Evolutionary conservation across 2,329 filamentous ascomycete species (phyloP).

Genomic region (Neopestalotiopsis rosae): DNA sequence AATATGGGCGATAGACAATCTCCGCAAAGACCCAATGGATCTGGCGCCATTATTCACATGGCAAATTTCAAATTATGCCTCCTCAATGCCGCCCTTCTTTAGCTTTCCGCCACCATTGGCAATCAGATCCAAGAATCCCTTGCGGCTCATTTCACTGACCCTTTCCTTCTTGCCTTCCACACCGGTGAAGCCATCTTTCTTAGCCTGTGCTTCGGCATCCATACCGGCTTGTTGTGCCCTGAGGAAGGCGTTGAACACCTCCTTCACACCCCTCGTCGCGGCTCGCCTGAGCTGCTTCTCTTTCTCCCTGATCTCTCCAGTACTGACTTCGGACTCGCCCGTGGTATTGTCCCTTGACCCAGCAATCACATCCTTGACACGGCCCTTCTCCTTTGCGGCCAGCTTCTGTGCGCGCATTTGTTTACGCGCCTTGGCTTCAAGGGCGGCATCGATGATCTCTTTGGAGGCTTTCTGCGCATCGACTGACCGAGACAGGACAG

Average conservation of each 20-base stretch:
- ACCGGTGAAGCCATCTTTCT: conserved; percentile 77
- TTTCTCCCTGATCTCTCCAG: conserved; percentile 65
- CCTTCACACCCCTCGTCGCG: conserved; percentile 91
- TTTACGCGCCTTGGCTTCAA: conserved; percentile 81
- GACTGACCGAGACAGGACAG: conserved; percentile 85
- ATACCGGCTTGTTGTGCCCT: conserved; percentile 89
- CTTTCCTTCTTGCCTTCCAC: conserved; percentile 82
- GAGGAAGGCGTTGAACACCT: conserved; percentile 93
- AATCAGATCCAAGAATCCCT: conserved; percentile 94
- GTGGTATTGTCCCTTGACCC: conserved; percentile 61
- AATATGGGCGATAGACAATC: background rate
- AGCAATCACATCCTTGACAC: conserved; percentile 83
- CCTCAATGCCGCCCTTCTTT: conserved; percentile 64
- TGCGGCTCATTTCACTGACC: conserved; percentile 94
- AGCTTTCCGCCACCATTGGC: conserved; percentile 64
- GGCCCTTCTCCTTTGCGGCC: conserved; percentile 80
- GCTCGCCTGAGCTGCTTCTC: conserved; percentile 86
- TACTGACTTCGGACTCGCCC: conserved; percentile 50
- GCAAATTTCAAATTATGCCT: conserved; percentile 43
- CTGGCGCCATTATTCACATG: background rate
- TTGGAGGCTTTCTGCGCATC: conserved; percentile 75
- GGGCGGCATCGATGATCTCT: conserved; percentile 73
- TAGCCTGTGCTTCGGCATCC: conserved; percentile 73
- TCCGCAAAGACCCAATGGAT: background rate
- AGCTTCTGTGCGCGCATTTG: conserved; percentile 83